Evolutionary conservation across 2,329 filamentous ascomycete species (phyloP).

Genomic region (Tolypocladium pustulatum): DNA sequence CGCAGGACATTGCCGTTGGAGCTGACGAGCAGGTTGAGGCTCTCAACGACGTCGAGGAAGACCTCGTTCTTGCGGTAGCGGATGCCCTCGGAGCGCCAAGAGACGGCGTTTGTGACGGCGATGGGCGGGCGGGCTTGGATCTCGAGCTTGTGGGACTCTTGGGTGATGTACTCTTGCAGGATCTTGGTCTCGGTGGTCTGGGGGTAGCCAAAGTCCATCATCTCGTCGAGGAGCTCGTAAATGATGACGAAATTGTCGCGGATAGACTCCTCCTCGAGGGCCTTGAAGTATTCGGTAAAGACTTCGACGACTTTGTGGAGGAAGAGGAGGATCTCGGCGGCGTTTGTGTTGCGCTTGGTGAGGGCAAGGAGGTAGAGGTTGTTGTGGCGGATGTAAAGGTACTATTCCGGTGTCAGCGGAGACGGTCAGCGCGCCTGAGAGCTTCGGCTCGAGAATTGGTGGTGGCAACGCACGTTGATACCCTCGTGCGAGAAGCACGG

Average conservation of each 20-base stretch:
- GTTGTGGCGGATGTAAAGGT: slow-evolving; percentile 98
- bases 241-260: slow-evolving; percentile 99
- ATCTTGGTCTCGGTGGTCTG: slow-evolving; percentile 99
- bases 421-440: neutral
- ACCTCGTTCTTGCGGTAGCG: slow-evolving; percentile 99
- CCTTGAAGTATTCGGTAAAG: slow-evolving; percentile 99
- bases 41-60: slow-evolving; percentile 95
- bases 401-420: slow-evolving; percentile 38
- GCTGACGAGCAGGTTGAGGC: slow-evolving; percentile 88
- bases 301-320: slow-evolving; percentile 97
- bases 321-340: slow-evolving; percentile 95
- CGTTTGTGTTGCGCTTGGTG: slow-evolving; percentile 98
- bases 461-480: slow-evolving; percentile 73
- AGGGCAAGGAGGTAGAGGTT: slow-evolving; percentile 97
- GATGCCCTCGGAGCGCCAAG: slow-evolving; percentile 96
- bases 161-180: slow-evolving; percentile 96
- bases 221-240: slow-evolving; percentile 96
- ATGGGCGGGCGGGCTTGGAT: slow-evolving; percentile 93
- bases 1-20: slow-evolving; percentile 90
- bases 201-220: slow-evolving; percentile 99
- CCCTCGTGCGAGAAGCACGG: slow-evolving; percentile 98
- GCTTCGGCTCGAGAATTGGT: neutral
- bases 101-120: slow-evolving; percentile 95
- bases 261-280: slow-evolving; percentile 96
- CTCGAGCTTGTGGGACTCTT: slow-evolving; percentile 97